Conservation (phyloP, 331 rosid genomes). For the Cydonia oblonga region DNA sequence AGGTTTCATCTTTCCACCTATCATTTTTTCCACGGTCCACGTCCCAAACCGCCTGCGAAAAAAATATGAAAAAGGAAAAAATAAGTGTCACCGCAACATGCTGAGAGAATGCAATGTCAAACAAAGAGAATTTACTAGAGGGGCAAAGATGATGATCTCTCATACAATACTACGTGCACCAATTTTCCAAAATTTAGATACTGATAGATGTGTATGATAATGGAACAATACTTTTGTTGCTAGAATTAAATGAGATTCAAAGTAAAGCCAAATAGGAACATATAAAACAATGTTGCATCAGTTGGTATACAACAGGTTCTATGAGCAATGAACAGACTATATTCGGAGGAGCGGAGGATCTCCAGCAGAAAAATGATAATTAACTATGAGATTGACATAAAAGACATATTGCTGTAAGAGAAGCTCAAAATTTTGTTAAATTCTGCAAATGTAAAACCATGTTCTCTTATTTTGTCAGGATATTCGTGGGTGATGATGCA, state of each 20-base stretch:
- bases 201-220: not conserved
- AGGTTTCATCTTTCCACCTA: constrained; percentile 23
- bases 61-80: constrained; percentile 6
- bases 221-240: not conserved
- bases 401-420: not conserved
- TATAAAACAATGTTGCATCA: not conserved
- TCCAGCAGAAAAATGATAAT: not conserved
- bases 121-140: not conserved
- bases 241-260: not conserved
- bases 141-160: not conserved
- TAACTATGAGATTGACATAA: not conserved
- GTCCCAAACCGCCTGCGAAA: constrained; percentile 75
- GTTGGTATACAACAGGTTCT: not conserved
- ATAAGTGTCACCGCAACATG: constrained; percentile 6
- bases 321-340: not conserved
- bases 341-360: not conserved
- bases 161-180: not conserved
- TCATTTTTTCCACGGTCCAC: constrained; percentile 60
- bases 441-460: not conserved
- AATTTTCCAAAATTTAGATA: not conserved
- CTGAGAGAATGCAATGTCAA: not conserved
- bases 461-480: not conserved
- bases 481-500: not conserved
- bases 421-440: not conserved
- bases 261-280: not conserved